Conservation (phyloP, 148 eudicot genomes). For the Drosera capensis region DNA sequence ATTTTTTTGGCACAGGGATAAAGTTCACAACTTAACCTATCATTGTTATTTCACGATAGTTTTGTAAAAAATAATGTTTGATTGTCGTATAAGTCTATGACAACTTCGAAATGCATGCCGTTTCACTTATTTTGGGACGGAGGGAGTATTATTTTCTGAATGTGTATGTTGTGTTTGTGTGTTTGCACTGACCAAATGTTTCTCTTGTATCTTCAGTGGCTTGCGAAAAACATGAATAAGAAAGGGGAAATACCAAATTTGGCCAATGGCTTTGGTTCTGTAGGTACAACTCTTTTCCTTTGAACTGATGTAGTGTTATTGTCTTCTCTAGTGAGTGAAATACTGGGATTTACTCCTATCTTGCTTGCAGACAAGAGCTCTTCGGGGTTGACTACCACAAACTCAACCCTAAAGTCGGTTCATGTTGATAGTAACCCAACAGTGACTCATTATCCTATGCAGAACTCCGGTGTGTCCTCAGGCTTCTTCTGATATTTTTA, state of each 20-base stretch:
- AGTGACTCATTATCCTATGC: slow-evolving; percentile 66
- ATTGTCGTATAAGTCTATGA: too few relatives aligned
- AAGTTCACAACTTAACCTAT: too few relatives aligned
- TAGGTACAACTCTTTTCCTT: slow-evolving; percentile 20
- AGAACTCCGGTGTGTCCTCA: slow-evolving; percentile 45
- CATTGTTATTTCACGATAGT: too few relatives aligned
- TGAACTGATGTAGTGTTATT: not conserved
- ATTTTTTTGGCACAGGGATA: too few relatives aligned
- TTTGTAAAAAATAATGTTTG: too few relatives aligned
- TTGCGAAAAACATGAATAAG: slow-evolving; percentile 50
- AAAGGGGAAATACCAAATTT: slow-evolving; percentile 46
- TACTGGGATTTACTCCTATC: slow-evolving; percentile 4
- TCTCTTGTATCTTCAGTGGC: slow-evolving; percentile 44
- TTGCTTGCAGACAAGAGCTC: slow-evolving; percentile 38
- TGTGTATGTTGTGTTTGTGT: not conserved
- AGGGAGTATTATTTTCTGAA: too few relatives aligned
- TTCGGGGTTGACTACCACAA: slow-evolving; percentile 28
- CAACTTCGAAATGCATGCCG: too few relatives aligned
- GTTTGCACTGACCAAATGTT: not conserved
- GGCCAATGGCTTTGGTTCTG: slow-evolving; percentile 31
- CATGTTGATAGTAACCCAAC: slow-evolving; percentile 70
- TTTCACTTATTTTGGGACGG: too few relatives aligned
- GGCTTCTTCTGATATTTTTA: not conserved
- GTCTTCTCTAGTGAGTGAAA: not conserved
- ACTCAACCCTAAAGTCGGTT: slow-evolving; percentile 36